Conservation (phyloP, 2,329 filamentous ascomycete species). For the Pseudogymnoascus sp. region DNA sequence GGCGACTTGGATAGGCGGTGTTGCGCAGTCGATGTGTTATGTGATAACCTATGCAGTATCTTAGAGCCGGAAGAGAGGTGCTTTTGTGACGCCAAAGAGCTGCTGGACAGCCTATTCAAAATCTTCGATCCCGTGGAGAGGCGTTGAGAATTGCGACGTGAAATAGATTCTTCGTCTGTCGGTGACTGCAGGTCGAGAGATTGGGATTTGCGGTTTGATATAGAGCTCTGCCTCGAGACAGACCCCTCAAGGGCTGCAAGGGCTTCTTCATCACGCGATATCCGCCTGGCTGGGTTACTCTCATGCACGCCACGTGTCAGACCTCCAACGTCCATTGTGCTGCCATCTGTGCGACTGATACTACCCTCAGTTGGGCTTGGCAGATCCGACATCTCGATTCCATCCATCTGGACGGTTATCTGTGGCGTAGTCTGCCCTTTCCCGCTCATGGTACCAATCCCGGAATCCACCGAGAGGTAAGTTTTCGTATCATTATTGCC, state of each 20-base stretch:
- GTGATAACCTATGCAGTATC: conserved; percentile 23
- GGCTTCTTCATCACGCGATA: conserved; percentile 10
- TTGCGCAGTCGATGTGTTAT: conserved; percentile 20
- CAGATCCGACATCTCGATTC: conserved; percentile 48
- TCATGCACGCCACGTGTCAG: conserved; percentile 7
- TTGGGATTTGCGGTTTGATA: background rate
- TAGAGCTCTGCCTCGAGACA: conserved; percentile 10
- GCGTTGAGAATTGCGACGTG: background rate
- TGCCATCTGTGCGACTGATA: background rate
- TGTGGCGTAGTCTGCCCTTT: conserved; percentile 29
- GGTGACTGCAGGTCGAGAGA: background rate
- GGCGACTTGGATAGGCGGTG: conserved; percentile 30
- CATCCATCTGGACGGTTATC: conserved; percentile 33
- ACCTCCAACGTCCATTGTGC: conserved; percentile 3
- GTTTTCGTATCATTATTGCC: conserved; percentile 9
- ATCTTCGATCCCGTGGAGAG: conserved; percentile 1
- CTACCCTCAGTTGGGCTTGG: conserved; percentile 15
- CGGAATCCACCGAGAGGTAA: conserved; percentile 21
- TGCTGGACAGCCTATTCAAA: background rate
- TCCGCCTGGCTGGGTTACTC: conserved; percentile 3
- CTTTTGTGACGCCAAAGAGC: background rate
- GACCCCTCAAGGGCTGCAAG: conserved; percentile 19
- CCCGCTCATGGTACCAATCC: conserved; percentile 36
- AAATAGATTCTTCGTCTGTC: background rate
- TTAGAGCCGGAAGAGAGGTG: conserved; percentile 11